Percentiles rank a stretch among this genome's conserved stretches.
Conservation (phyloP, 352 stramenopile species). For the Phytopythium helicoides region DNA sequence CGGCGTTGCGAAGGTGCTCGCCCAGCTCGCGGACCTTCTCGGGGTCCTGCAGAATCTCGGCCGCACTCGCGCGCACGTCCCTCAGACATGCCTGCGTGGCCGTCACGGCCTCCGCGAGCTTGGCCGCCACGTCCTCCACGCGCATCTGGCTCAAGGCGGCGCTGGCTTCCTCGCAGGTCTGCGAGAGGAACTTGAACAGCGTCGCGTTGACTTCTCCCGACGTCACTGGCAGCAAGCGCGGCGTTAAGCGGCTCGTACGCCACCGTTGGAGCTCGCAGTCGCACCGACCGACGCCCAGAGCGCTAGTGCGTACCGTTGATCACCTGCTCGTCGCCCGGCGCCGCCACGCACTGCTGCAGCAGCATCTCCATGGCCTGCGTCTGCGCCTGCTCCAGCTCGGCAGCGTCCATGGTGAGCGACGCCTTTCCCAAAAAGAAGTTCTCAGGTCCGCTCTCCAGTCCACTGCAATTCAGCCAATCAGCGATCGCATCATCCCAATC, state of each 20-base stretch:
- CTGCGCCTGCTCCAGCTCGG: slow-evolving; percentile 49
- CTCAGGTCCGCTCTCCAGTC: no score
- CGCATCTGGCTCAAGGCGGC: slow-evolving; percentile 47
- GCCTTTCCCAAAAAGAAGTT: no score
- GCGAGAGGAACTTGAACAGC: slow-evolving; percentile 63
- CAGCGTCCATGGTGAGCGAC: slow-evolving; percentile 23
- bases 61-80: slow-evolving; percentile 50
- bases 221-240: neutral
- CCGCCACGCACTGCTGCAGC: slow-evolving; percentile 45
- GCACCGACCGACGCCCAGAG: neutral
- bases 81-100: slow-evolving; percentile 66
- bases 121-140: slow-evolving; percentile 48
- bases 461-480: no score
- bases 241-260: slow-evolving; percentile 1
- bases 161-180: slow-evolving; percentile 62
- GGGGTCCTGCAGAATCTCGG: slow-evolving; percentile 58
- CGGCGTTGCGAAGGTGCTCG: slow-evolving; percentile 46
- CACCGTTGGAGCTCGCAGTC: neutral
- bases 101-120: slow-evolving; percentile 48
- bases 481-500: no score
- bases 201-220: slow-evolving; percentile 29
- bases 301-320: neutral
- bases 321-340: slow-evolving; percentile 2
- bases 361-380: slow-evolving; percentile 53
- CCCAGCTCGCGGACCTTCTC: slow-evolving; percentile 58